A percentile compares a stretch with the other conserved stretches of the same genome.
Evolutionary conservation across 306 rosid genomes (phyloP).

Genomic region (Trifolium subterraneum): DNA sequence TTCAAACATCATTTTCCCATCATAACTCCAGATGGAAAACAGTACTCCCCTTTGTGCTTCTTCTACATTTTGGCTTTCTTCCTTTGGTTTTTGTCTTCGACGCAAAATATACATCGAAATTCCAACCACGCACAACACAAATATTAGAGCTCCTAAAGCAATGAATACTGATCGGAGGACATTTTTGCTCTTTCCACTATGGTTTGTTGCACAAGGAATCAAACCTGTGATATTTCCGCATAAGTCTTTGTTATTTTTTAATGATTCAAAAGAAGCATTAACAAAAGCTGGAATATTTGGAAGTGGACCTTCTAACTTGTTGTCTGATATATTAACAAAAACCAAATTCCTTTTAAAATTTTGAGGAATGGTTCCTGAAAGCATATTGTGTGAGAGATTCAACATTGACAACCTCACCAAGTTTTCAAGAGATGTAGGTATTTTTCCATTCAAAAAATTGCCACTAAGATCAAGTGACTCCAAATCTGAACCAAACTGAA

Average conservation of each 20-base stretch:
- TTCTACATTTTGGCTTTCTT: not conserved
- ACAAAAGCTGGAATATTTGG: conserved; percentile 37
- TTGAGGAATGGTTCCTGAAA: conserved; percentile 50
- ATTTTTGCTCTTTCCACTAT: not conserved
- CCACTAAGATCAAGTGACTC: conserved; percentile 52
- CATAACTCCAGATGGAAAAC: conserved; percentile 30
- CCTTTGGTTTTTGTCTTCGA: not conserved
- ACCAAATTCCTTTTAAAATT: conserved; percentile 22
- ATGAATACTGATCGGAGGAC: not conserved
- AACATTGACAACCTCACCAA: conserved; percentile 38
- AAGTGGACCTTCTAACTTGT: conserved; percentile 43
- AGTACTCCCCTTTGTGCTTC: not conserved
- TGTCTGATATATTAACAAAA: conserved; percentile 49
- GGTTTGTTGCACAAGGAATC: conserved; percentile 14
- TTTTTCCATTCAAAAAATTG: conserved; percentile 35
- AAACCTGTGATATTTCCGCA: conserved; percentile 43
- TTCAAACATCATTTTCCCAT: conserved; percentile 36
- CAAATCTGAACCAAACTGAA: conserved; percentile 31
- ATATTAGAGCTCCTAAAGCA: not conserved
- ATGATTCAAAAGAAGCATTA: conserved; percentile 27
- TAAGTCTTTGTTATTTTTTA: conserved; percentile 38
- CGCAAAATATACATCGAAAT: not conserved
- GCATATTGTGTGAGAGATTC: conserved; percentile 53
- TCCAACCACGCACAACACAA: not conserved
- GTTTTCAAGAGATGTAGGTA: conserved; percentile 45